These are phyloP conservation scores for Phytopythium aichiense DNA, from an alignment of 352 stramenopile species.

Conservation along the genomic window DNA sequence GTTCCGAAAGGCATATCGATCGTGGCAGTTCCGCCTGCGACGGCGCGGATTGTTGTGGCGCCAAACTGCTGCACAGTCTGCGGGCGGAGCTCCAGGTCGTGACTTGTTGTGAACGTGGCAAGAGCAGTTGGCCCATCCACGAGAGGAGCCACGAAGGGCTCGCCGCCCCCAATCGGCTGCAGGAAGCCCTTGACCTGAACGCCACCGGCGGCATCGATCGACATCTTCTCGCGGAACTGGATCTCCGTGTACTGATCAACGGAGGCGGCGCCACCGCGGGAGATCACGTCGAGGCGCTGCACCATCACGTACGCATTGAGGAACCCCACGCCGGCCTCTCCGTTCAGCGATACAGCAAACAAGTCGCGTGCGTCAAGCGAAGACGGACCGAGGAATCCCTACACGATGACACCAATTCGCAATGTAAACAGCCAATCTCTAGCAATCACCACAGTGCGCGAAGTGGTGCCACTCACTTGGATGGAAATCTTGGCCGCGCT, in stretches of 20 bases:
- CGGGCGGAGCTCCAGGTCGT: slow-evolving; percentile 38
- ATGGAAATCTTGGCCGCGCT: slow-evolving; percentile 40
- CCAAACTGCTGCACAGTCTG: slow-evolving; percentile 53
- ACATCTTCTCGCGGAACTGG: slow-evolving; percentile 44
- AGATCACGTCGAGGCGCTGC: slow-evolving; percentile 26
- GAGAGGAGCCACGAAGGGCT: background rate
- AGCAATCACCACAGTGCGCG: background rate
- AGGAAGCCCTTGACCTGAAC: slow-evolving; percentile 44
- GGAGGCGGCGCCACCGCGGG: slow-evolving; percentile 17
- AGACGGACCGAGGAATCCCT: slow-evolving; percentile 52
- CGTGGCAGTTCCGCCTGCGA: slow-evolving; percentile 22
- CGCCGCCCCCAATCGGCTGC: slow-evolving; percentile 25
- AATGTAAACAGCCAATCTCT: background rate
- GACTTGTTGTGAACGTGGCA: slow-evolving; percentile 13
- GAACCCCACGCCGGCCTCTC: slow-evolving; percentile 30
- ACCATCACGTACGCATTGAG: slow-evolving; percentile 47
- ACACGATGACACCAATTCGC: background rate
- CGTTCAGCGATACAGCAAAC: slow-evolving; percentile 33
- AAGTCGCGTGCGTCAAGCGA: slow-evolving; percentile 33
- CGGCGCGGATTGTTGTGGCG: slow-evolving; percentile 25
- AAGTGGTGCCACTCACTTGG: slow-evolving; percentile 20
- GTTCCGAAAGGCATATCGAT: slow-evolving; percentile 61
- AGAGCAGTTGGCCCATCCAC: slow-evolving; percentile 3
- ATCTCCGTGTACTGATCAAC: slow-evolving; percentile 71
- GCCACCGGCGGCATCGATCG: slow-evolving; percentile 22